Evolutionary conservation across 352 stramenopile genomes (phyloP).

Genomic region (Phytophthora sojae): DNA sequence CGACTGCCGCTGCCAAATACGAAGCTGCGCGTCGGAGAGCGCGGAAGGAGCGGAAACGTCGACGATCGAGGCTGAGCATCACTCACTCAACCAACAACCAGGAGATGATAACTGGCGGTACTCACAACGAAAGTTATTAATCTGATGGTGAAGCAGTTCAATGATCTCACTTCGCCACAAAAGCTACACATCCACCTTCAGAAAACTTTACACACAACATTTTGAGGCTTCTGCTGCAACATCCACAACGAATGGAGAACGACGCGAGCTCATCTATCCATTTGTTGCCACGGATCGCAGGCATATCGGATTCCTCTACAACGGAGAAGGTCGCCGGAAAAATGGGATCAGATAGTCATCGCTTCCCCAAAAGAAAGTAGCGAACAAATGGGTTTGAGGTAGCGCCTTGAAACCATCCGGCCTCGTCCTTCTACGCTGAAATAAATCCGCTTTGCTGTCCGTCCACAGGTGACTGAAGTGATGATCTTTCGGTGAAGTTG

Average conservation of each 20-base stretch:
- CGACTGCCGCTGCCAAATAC: slow-evolving; percentile 61
- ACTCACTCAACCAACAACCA: no score
- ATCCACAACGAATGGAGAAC: slow-evolving; percentile 2
- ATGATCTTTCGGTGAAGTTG: not conserved
- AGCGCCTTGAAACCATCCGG: slow-evolving; percentile 1
- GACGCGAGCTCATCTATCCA: slow-evolving; percentile 16
- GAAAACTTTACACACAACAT: not conserved
- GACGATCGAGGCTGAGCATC: slow-evolving; percentile 16
- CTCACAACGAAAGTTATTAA: no score
- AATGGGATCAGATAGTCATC: slow-evolving; percentile 11
- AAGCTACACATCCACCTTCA: not conserved
- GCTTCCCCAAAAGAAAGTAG: slow-evolving; percentile 7
- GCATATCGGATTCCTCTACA: not conserved
- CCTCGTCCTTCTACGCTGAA: no score
- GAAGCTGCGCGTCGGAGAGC: slow-evolving; percentile 52
- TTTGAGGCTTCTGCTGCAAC: not conserved
- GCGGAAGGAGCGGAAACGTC: slow-evolving; percentile 31
- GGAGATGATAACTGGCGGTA: no score
- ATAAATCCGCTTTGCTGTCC: not conserved
- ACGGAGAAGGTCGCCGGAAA: slow-evolving; percentile 7
- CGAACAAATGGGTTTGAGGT: slow-evolving; percentile 18
- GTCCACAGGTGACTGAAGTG: slow-evolving; percentile 22
- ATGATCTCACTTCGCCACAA: not conserved
- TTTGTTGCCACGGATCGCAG: slow-evolving; percentile 26
- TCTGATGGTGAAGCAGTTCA: not conserved